Conservation (phyloP, 2,329 filamentous ascomycete species). For the Verticillium isaacii region DNA sequence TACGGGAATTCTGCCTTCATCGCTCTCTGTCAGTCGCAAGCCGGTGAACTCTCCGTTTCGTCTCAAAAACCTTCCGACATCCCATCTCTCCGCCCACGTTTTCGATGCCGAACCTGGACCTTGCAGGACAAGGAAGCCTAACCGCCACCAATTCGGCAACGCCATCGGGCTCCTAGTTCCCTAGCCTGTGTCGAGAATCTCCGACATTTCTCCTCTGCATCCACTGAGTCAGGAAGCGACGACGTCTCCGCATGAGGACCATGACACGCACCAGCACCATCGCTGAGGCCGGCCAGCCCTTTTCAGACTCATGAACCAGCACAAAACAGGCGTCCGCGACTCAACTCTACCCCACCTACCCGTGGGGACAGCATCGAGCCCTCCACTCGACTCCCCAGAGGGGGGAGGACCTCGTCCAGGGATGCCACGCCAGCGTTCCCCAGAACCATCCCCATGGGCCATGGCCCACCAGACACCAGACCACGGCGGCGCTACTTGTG, state of each 20-base stretch:
- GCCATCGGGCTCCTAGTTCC: background rate
- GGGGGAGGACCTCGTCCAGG: background rate
- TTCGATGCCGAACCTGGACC: background rate
- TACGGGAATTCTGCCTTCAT: too few relatives aligned
- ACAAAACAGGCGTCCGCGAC: background rate
- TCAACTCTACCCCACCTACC: background rate
- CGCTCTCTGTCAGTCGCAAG: too few relatives aligned
- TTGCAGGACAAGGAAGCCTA: background rate
- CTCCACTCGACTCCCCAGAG: background rate
- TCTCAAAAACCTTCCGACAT: constrained; percentile 46
- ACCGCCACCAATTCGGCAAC: background rate
- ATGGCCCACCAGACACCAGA: background rate
- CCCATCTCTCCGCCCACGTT: background rate
- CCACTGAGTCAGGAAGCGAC: background rate
- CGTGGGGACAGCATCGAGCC: background rate
- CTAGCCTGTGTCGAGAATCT: background rate
- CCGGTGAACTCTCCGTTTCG: constrained; percentile 19
- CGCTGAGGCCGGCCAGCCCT: background rate
- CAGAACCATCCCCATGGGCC: background rate
- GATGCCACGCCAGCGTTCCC: background rate
- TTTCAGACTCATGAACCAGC: background rate
- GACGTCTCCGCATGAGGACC: background rate
- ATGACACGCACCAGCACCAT: background rate
- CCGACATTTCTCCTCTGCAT: background rate
- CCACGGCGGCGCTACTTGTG: background rate